phyloP scores from a whole-genome alignment of 805 yeast species.

The Zygotorulaspora chibaensis region DNA sequence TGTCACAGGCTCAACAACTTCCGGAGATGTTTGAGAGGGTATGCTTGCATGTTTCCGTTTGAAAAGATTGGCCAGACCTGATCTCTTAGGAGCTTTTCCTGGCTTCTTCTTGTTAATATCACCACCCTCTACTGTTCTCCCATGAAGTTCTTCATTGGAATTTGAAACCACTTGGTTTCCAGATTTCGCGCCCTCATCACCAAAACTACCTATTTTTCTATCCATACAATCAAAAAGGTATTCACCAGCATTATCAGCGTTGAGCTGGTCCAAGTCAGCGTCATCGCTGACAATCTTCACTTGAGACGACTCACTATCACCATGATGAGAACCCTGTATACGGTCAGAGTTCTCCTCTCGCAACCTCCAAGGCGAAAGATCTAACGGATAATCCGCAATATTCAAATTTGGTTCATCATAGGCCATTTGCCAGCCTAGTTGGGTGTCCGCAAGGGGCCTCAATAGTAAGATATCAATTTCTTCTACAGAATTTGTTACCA shows the following conservation, averaged over 20 bases:
- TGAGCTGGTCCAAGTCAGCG: conserved; percentile 10
- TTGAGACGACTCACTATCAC: background rate
- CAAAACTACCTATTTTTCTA: conserved; percentile 10
- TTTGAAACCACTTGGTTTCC: conserved; percentile 1
- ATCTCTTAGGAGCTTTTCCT: conserved; percentile 16
- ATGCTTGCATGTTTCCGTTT: conserved; percentile 23
- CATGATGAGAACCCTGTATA: conserved; percentile 1
- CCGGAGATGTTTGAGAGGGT: conserved; percentile 2
- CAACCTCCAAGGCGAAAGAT: conserved; percentile 21
- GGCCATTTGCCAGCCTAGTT: conserved; percentile 31
- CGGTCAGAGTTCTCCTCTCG: conserved; percentile 6
- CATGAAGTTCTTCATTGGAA: background rate
- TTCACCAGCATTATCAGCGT: conserved; percentile 12
- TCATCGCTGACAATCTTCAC: conserved; percentile 15
- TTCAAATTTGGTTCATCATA: conserved; percentile 33
- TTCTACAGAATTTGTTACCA: conserved; percentile 9
- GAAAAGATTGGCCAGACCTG: conserved; percentile 29
- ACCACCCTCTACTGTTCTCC: background rate
- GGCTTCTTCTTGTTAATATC: conserved; percentile 5
- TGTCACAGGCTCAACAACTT: conserved; percentile 1
- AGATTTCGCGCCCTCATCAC: conserved; percentile 1
- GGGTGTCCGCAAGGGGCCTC: conserved; percentile 19
- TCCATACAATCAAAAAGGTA: conserved; percentile 25
- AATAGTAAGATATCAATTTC: conserved; percentile 30
- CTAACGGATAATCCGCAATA: conserved; percentile 28